A percentile compares a stretch with the other conserved stretches of the same genome.
phyloP scores from a whole-genome alignment of 2,329 filamentous ascomycete species.

The Apiospora sp. region DNA sequence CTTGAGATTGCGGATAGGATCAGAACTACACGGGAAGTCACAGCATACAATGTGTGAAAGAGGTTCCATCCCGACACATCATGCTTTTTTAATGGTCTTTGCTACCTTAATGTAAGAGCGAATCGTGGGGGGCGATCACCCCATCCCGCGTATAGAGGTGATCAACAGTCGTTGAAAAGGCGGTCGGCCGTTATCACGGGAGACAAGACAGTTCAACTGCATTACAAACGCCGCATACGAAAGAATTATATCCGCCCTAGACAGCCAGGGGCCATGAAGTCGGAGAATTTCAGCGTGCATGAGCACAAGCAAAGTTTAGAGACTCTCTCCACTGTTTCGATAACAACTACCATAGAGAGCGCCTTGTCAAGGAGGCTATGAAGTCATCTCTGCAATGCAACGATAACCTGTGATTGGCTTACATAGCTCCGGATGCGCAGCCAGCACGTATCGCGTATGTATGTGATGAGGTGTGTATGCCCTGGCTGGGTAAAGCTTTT shows the following conservation, averaged over 20 bases:
- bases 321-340: constrained; percentile 24
- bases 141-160: not conserved
- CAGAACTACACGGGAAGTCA: not conserved
- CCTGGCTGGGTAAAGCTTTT: not conserved
- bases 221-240: constrained; percentile 29
- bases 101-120: not conserved
- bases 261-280: not conserved
- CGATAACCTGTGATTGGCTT: constrained; percentile 8
- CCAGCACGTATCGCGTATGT: not conserved
- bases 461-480: constrained; percentile 7
- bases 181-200: constrained; percentile 15
- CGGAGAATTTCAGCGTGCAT: not conserved
- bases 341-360: constrained; percentile 17
- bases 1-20: not conserved
- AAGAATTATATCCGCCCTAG: not conserved
- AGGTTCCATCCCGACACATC: not conserved
- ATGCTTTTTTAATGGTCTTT: not conserved
- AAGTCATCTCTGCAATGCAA: constrained; percentile 26
- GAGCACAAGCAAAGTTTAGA: not conserved
- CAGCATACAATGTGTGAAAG: not conserved
- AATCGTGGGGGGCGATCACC: not conserved
- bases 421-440: not conserved
- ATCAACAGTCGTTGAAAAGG: constrained; percentile 4
- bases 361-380: constrained; percentile 21
- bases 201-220: constrained; percentile 28